phyloP scores from a whole-genome alignment of 2,329 filamentous ascomycete species.

The Fusarium hostae region DNA sequence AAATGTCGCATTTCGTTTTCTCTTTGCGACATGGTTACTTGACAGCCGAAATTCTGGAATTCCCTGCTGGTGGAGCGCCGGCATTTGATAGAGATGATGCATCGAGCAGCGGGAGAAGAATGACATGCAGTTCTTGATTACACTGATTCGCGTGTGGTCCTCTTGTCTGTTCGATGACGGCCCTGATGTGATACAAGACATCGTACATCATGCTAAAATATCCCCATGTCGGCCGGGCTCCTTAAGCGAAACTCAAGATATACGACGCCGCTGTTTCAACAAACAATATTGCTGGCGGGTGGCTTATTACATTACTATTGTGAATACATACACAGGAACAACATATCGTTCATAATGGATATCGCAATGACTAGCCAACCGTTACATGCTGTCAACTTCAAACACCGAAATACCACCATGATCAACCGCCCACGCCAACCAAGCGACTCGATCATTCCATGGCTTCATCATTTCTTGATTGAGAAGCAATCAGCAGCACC shows the following conservation, averaged over 20 bases:
- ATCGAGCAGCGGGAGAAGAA: constrained; percentile 5
- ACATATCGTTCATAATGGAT: neutral
- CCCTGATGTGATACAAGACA: constrained; percentile 4
- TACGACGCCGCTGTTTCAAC: constrained; percentile 6
- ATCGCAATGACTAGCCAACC: constrained; percentile 13
- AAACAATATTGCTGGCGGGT: constrained; percentile 2
- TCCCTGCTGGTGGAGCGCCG: constrained; percentile 13
- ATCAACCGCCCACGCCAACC: constrained; percentile 37
- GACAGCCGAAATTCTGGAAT: neutral
- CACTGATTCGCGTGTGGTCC: constrained; percentile 8
- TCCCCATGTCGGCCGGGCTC: constrained; percentile 2
- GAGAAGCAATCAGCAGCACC: constrained; percentile 22
- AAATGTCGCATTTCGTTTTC: neutral
- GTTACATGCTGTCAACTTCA: constrained; percentile 10
- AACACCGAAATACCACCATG: constrained; percentile 21
- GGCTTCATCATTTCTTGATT: constrained; percentile 30
- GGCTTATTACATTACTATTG: neutral
- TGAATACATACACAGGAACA: neutral
- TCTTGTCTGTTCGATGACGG: constrained; percentile 4
- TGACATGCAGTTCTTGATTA: constrained; percentile 18
- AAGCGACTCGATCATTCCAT: constrained; percentile 37
- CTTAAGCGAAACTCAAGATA: neutral
- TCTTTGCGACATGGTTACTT: neutral
- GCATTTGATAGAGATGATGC: constrained; percentile 11
- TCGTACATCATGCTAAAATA: constrained; percentile 13